These are phyloP conservation scores for Penicillium sp. DNA, from an alignment of 2,329 filamentous ascomycete genomes.

Conservation along the genomic window DNA sequence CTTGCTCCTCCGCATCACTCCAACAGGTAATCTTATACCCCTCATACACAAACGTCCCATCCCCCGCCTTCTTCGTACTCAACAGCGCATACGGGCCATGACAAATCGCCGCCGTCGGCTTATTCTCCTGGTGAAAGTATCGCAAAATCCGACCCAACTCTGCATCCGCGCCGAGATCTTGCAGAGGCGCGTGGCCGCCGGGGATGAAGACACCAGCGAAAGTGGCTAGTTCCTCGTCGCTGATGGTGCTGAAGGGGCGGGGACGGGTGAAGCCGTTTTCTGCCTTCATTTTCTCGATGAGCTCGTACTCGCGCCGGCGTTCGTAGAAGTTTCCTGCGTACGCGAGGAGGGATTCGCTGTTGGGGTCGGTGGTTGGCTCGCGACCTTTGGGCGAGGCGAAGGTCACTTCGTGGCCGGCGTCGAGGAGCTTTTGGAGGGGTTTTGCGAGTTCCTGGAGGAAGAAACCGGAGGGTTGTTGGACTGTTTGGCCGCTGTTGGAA, in stretches of 20 bases:
- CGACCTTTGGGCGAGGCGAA: conserved; percentile 49
- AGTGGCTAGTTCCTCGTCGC: conserved; percentile 41
- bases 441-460: conserved; percentile 46
- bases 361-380: conserved; percentile 46
- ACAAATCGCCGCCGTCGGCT: conserved; percentile 50
- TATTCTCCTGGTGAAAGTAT: conserved; percentile 44
- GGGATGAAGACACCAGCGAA: conserved; percentile 50
- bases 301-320: conserved; percentile 41
- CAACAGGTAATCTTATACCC: conserved; percentile 50
- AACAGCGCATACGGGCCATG: conserved; percentile 51
- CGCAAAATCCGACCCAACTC: conserved; percentile 47
- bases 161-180: conserved; percentile 44
- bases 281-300: conserved; percentile 48
- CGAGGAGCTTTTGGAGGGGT: conserved; percentile 39
- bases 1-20: conserved; percentile 49
- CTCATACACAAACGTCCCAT: conserved; percentile 46
- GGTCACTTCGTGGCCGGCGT: conserved; percentile 45
- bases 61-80: conserved; percentile 41
- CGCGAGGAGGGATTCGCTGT: conserved; percentile 44
- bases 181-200: conserved; percentile 48
- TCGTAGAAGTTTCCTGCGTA: conserved; percentile 52
- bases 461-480: conserved; percentile 37
- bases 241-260: conserved; percentile 41
- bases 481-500: conserved; percentile 22
- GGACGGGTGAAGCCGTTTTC: conserved; percentile 47